A percentile compares a stretch with the other conserved stretches of the same genome.
Conservation (phyloP, 2,329 filamentous ascomycete species). For the Fusarium proliferatum region DNA sequence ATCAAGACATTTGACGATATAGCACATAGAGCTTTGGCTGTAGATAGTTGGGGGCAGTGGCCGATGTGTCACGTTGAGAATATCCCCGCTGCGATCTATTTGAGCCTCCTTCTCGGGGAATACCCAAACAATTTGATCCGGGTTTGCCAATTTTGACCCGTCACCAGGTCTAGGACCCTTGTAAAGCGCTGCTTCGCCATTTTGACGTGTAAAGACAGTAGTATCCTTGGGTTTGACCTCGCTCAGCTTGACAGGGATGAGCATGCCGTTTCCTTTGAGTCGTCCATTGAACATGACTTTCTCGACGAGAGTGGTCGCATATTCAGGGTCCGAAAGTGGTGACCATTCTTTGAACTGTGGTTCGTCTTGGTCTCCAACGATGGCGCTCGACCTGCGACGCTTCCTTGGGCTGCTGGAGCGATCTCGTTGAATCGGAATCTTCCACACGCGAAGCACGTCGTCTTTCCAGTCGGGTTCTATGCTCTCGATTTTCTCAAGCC, state of each 20-base stretch:
- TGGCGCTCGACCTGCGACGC: constrained; percentile 44
- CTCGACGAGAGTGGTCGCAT: constrained; percentile 49
- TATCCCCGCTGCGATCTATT: constrained; percentile 12
- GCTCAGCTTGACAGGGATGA: constrained; percentile 44
- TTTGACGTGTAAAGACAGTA: constrained; percentile 67
- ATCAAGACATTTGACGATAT: constrained; percentile 82
- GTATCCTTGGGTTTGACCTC: constrained; percentile 46
- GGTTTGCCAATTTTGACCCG: constrained; percentile 21
- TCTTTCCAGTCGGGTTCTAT: constrained; percentile 78
- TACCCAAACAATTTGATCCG: constrained; percentile 45
- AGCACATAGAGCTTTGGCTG: constrained; percentile 78
- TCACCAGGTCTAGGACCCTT: constrained; percentile 63
- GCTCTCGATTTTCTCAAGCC: constrained; percentile 41
- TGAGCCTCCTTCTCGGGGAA: constrained; percentile 36
- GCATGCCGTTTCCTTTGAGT: constrained; percentile 36
- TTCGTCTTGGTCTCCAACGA: constrained; percentile 12
- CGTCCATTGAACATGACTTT: constrained; percentile 52
- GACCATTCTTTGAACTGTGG: constrained; percentile 29
- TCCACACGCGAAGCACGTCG: constrained; percentile 84
- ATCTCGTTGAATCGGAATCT: constrained; percentile 65
- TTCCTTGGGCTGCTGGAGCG: constrained; percentile 52
- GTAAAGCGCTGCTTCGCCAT: constrained; percentile 76
- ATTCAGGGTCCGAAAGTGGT: constrained; percentile 45
- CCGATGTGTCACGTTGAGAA: constrained; percentile 35
- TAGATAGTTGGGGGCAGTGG: constrained; percentile 75